A percentile compares a stretch with the other conserved stretches of the same genome.
phyloP scores from a whole-genome alignment of 2,329 filamentous ascomycete species.

The Rutstroemia sp. region DNA sequence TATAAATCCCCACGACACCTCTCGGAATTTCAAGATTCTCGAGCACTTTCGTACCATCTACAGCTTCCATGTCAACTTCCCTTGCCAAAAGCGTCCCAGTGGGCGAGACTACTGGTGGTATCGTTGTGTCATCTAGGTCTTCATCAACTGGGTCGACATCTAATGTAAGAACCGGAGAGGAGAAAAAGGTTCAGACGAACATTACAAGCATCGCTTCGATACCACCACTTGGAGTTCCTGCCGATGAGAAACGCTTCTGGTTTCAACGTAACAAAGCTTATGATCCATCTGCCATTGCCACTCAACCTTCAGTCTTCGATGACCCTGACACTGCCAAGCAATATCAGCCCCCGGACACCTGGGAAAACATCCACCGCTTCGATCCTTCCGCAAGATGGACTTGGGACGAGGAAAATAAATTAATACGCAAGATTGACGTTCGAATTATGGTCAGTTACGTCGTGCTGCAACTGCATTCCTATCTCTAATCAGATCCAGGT shows the following conservation, averaged over 20 bases:
- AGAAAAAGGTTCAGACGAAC: too few species aligned
- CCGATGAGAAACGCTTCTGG: constrained; percentile 19
- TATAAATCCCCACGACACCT: too few species aligned
- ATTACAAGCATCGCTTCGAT: too few species aligned
- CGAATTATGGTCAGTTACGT: constrained; percentile 21
- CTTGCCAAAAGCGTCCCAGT: too few species aligned
- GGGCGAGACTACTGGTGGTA: too few species aligned
- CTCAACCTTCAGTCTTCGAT: constrained; percentile 24
- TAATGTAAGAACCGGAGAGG: too few species aligned
- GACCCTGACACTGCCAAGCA: constrained; percentile 15
- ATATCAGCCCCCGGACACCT: constrained; percentile 26
- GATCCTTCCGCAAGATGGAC: constrained; percentile 33
- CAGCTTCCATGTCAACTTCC: too few species aligned
- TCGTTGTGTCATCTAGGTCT: too few species aligned
- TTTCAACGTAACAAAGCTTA: constrained; percentile 20
- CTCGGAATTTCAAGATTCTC: too few species aligned
- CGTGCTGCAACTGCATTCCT: too few species aligned
- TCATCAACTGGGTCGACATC: too few species aligned
- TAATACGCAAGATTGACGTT: constrained; percentile 26
- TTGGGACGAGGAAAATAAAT: constrained; percentile 29
- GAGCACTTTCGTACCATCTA: too few species aligned
- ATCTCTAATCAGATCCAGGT: constrained; percentile 8
- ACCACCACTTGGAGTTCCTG: constrained; percentile 9
- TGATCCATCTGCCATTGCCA: constrained; percentile 19
- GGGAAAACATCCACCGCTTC: constrained; percentile 34